Percentiles rank a stretch among this genome's conserved stretches.
Conservation (phyloP, 805 yeast species). For the Saccharomycopsis malanga region DNA sequence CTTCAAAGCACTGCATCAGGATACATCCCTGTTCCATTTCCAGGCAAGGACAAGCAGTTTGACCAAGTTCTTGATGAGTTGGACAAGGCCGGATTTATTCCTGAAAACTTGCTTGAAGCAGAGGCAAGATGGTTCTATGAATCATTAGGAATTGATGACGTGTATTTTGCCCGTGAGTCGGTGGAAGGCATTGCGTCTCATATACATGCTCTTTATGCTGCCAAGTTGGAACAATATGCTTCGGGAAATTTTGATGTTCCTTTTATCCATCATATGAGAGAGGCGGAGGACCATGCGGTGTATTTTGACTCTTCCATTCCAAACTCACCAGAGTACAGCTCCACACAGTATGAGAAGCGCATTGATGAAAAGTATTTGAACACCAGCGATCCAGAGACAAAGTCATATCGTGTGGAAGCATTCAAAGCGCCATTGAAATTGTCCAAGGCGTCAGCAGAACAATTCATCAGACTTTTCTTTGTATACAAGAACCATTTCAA, state of each 20-base stretch:
- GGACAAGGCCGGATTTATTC: slow-evolving; percentile 82
- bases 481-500: slow-evolving; percentile 67
- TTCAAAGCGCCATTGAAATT: slow-evolving; percentile 56
- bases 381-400: slow-evolving; percentile 31
- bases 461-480: slow-evolving; percentile 65
- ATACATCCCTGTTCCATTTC: slow-evolving; percentile 68
- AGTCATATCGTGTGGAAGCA: slow-evolving; percentile 67
- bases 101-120: slow-evolving; percentile 74
- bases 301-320: slow-evolving; percentile 71
- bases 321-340: slow-evolving; percentile 35
- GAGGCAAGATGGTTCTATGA: slow-evolving; percentile 91
- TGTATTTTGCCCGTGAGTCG: slow-evolving; percentile 81
- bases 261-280: slow-evolving; percentile 71
- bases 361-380: slow-evolving; percentile 82
- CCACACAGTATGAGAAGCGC: slow-evolving; percentile 56
- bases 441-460: slow-evolving; percentile 29
- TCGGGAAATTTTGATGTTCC: slow-evolving; percentile 46
- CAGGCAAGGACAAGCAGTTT: slow-evolving; percentile 75
- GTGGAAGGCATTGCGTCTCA: slow-evolving; percentile 76
- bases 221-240: slow-evolving; percentile 85
- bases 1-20: slow-evolving; percentile 36
- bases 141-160: slow-evolving; percentile 82
- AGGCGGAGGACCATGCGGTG: slow-evolving; percentile 80
- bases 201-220: slow-evolving; percentile 83
- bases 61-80: slow-evolving; percentile 74